Percentiles rank a stretch among this genome's conserved stretches.
Conservation (phyloP, 257 asterid species). For the Handroanthus guayacan region DNA sequence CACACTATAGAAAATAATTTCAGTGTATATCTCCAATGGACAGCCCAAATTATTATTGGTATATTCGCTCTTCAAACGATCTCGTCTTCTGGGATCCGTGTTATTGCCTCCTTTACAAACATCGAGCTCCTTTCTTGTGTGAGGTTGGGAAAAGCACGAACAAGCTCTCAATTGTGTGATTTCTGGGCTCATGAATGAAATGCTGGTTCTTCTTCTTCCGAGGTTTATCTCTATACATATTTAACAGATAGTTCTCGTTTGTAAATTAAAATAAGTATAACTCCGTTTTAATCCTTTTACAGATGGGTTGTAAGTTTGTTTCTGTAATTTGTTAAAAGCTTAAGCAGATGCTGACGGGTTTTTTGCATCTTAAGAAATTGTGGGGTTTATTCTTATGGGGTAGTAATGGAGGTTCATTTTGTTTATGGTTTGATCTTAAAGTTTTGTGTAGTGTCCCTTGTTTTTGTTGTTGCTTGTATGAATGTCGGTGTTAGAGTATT, state of each 20-base stretch:
- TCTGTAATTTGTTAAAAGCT: background rate
- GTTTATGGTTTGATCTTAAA: conserved; percentile 26
- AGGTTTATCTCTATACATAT: conserved; percentile 13
- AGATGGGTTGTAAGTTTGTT: background rate
- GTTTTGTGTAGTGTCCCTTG: conserved; percentile 5
- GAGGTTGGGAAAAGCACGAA: conserved; percentile 14
- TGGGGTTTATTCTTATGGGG: conserved; percentile 25
- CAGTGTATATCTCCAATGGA: no score
- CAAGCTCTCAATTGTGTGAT: conserved; percentile 20
- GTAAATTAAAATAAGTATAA: background rate
- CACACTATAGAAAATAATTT: no score
- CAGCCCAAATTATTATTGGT: no score
- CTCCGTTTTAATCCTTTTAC: background rate
- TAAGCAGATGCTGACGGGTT: conserved; percentile 3
- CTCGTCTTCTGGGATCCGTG: no score
- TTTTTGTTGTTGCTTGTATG: conserved; percentile 14
- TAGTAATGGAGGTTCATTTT: conserved; percentile 19
- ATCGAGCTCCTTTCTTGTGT: conserved; percentile 28
- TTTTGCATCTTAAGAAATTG: background rate
- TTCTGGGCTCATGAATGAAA: conserved; percentile 18
- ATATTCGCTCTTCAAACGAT: no score
- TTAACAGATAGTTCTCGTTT: background rate
- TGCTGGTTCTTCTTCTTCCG: conserved; percentile 30
- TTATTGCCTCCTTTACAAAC: background rate
- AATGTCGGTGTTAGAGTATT: conserved; percentile 23